phyloP scores from a whole-genome alignment of 768 basidiomycete species.

The Chlorophyllum brunneum region DNA sequence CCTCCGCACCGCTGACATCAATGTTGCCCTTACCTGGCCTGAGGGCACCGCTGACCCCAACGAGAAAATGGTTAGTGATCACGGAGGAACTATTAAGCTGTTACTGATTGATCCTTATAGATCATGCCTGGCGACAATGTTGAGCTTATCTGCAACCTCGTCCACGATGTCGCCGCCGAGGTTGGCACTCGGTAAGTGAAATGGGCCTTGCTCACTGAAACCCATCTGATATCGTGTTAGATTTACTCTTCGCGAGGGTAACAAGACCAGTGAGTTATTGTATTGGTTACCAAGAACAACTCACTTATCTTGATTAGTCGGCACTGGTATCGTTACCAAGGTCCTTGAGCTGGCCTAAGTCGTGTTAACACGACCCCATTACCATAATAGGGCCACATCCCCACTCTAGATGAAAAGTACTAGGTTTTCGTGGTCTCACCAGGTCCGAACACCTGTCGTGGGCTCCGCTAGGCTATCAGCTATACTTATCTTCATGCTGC shows the following conservation, averaged over 20 bases:
- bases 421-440: not conserved
- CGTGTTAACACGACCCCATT: not conserved
- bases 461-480: not conserved
- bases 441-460: not conserved
- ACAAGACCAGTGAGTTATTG: slow-evolving; percentile 73
- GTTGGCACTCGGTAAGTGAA: slow-evolving; percentile 66
- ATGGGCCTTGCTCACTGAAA: not conserved
- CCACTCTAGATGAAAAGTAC: slow-evolving; percentile 10
- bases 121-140: slow-evolving; percentile 99
- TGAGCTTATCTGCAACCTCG: slow-evolving; percentile 82
- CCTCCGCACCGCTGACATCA: slow-evolving; percentile 93
- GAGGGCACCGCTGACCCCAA: slow-evolving; percentile 74
- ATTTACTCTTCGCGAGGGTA: slow-evolving; percentile 93
- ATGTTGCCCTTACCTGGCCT: slow-evolving; percentile 81
- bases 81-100: not conserved
- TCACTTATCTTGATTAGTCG: slow-evolving; percentile 47
- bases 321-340: slow-evolving; percentile 92
- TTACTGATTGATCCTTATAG: slow-evolving; percentile 28
- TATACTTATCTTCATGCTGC: slow-evolving; percentile 11
- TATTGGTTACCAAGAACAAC: not conserved
- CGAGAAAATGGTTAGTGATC: slow-evolving; percentile 74
- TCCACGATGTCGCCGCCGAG: slow-evolving; percentile 86
- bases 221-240: slow-evolving; percentile 21
- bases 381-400: slow-evolving; percentile 3
- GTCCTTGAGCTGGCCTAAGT: slow-evolving; percentile 43